These are phyloP conservation scores for Eustoma russellianum DNA, from an alignment of 257 asterid species.

Conservation along the genomic window DNA sequence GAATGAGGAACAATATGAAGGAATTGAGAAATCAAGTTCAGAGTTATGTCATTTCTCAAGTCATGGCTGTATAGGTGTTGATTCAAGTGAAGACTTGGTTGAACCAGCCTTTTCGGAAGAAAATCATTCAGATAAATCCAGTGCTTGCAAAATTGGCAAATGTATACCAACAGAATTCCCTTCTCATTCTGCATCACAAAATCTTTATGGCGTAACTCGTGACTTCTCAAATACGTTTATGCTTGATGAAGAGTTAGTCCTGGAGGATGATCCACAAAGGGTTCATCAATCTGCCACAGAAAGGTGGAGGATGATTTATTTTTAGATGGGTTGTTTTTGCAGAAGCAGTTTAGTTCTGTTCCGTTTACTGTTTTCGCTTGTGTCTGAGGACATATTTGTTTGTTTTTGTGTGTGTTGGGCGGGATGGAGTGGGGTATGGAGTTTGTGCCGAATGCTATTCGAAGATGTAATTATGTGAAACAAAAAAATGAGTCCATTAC, in stretches of 20 bases:
- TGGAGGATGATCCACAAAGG: conserved; percentile 36
- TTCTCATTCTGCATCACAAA: conserved; percentile 22
- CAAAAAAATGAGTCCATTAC: no score
- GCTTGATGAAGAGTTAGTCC: conserved; percentile 85
- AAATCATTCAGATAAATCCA: conserved; percentile 16
- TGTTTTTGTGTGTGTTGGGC: no score
- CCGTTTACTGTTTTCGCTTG: neutral
- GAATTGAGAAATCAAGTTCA: conserved; percentile 16
- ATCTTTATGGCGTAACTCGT: conserved; percentile 38
- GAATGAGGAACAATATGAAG: conserved; percentile 16
- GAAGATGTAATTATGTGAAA: no score
- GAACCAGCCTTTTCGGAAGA: conserved; percentile 19
- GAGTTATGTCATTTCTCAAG: conserved; percentile 16
- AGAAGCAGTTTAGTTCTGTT: no score
- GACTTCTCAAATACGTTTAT: conserved; percentile 62
- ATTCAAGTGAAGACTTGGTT: conserved; percentile 16
- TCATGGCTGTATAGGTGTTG: conserved; percentile 12
- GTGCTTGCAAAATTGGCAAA: conserved; percentile 15
- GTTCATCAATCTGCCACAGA: conserved; percentile 27
- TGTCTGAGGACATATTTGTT: no score
- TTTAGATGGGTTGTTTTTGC: no score
- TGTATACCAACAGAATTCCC: conserved; percentile 10
- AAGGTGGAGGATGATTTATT: conserved; percentile 36
- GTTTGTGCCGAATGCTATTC: no score
- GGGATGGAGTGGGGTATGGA: no score